phyloP scores from a whole-genome alignment of 345 rosid species.

The Microcos paniculata region DNA sequence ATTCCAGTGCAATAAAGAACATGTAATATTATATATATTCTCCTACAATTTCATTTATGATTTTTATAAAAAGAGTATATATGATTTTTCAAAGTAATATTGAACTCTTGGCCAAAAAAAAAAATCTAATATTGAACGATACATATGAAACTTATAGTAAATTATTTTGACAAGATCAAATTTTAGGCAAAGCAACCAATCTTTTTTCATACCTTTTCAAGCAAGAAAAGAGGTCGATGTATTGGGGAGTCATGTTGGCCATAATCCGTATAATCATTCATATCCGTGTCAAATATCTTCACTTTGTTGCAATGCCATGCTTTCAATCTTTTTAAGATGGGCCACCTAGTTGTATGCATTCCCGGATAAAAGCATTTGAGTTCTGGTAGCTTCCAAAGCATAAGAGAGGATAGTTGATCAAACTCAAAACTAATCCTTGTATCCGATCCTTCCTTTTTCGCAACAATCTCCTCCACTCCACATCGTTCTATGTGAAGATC shows the following conservation, averaged over 20 bases:
- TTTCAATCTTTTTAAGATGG: not conserved
- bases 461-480: constrained; percentile 6
- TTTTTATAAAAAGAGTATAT: no score
- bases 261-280: not conserved
- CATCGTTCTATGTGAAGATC: not conserved
- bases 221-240: not conserved
- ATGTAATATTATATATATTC: no score
- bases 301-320: not conserved
- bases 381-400: not conserved
- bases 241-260: not conserved
- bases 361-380: not conserved
- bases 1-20: no score
- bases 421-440: not conserved
- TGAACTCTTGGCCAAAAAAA: no score
- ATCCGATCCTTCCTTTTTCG: not conserved
- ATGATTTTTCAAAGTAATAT: no score
- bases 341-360: not conserved
- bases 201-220: constrained; percentile 10
- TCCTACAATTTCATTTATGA: no score
- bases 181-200: no score
- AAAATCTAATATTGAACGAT: no score
- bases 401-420: not conserved
- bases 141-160: no score
- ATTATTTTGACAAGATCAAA: no score
- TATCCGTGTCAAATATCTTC: not conserved